phyloP scores from a whole-genome alignment of 768 basidiomycete species.

The Leccinum incarnatum region DNA sequence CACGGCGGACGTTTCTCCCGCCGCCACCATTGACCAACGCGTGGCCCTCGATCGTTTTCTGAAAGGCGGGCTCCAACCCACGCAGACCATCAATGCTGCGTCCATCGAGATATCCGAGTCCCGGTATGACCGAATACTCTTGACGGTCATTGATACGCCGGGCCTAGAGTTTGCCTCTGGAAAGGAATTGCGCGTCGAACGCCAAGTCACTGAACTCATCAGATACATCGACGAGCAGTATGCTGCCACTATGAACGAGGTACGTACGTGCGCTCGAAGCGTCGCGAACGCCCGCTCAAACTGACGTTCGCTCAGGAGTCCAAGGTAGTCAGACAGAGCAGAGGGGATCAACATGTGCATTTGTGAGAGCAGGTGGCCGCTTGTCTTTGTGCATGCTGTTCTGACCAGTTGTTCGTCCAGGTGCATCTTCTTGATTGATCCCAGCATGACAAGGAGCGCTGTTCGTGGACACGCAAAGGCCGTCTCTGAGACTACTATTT shows the following conservation, averaged over 20 bases:
- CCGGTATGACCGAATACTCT: constrained; percentile 70
- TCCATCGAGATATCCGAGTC: constrained; percentile 84
- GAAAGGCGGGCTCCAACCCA: constrained; percentile 56
- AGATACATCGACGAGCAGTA: constrained; percentile 80
- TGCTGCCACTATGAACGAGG: constrained; percentile 86
- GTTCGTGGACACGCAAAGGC: constrained; percentile 50
- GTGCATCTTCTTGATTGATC: constrained; percentile 85
- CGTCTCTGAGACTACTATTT: constrained; percentile 67
- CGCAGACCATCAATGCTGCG: constrained; percentile 62
- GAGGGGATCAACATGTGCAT: constrained; percentile 88
- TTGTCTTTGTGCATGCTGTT: neutral
- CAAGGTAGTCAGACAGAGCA: constrained; percentile 83
- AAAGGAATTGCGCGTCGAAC: constrained; percentile 73
- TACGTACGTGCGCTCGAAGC: constrained; percentile 23
- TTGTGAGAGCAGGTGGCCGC: constrained; percentile 48
- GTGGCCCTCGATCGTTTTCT: constrained; percentile 64
- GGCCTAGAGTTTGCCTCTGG: constrained; percentile 75
- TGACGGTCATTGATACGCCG: constrained; percentile 85
- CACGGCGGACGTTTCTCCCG: constrained; percentile 79
- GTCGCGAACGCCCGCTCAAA: neutral
- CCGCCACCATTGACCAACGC: constrained; percentile 72
- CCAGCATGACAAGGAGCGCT: constrained; percentile 57
- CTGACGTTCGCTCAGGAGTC: constrained; percentile 56
- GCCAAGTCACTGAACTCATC: constrained; percentile 70
- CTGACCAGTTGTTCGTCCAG: constrained; percentile 36